These are phyloP conservation scores for Rhizophlyctis rosea DNA, from an alignment of 192 early-diverging fungal genomes.

Conservation along the genomic window DNA sequence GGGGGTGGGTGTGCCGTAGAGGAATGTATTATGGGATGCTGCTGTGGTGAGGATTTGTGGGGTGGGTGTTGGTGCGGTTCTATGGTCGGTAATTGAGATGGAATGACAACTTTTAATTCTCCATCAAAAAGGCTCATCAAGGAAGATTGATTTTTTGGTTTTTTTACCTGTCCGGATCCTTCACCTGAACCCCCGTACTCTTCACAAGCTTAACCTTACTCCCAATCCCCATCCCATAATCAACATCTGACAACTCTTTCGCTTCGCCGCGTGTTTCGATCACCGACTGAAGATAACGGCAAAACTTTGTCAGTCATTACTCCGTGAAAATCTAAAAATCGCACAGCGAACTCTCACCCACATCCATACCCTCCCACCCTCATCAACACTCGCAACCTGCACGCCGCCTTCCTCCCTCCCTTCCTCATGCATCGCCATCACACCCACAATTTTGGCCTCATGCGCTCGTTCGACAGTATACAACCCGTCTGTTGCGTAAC, in stretches of 20 bases:
- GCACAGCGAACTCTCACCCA: slow-evolving; percentile 37
- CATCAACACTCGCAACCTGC: slow-evolving; percentile 39
- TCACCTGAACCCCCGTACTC: slow-evolving; percentile 18
- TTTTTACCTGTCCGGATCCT: slow-evolving; percentile 13
- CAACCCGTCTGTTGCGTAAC: slow-evolving; percentile 36
- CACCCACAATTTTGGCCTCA: slow-evolving; percentile 18
- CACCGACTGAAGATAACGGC: no score
- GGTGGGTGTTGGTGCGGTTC: slow-evolving; percentile 1
- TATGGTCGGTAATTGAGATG: no score
- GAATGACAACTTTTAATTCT: no score
- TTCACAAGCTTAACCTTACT: slow-evolving; percentile 30
- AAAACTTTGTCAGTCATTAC: no score
- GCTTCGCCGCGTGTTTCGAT: slow-evolving; percentile 22
- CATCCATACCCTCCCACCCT: slow-evolving; percentile 28
- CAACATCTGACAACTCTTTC: slow-evolving; percentile 20
- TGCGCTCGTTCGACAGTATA: slow-evolving; percentile 24
- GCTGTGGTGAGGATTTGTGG: slow-evolving; percentile 11
- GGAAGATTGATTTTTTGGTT: no score
- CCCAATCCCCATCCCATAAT: slow-evolving; percentile 43
- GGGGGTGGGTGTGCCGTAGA: slow-evolving; percentile 29
- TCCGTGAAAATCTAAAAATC: slow-evolving; percentile 16
- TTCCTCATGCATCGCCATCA: slow-evolving; percentile 16
- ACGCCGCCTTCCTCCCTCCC: slow-evolving; percentile 5
- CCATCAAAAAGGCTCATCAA: no score
- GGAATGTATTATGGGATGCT: slow-evolving; percentile 20